Conservation (phyloP, 441 rosid genomes). For the Pelargonium australe region DNA sequence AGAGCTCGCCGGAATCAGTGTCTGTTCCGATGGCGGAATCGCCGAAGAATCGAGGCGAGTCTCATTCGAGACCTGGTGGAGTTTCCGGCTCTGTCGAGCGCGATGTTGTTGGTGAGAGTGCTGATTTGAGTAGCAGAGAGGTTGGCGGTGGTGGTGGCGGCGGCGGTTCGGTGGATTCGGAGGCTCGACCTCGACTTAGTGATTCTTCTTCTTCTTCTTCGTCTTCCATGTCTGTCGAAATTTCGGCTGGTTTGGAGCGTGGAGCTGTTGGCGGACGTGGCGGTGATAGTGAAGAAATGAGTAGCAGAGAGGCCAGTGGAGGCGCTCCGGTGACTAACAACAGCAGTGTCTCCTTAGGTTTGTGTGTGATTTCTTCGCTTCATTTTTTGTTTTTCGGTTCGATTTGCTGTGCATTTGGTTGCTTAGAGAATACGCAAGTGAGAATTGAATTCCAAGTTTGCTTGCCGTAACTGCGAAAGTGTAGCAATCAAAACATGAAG, state of each 20-base stretch:
- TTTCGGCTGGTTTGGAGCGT: background rate
- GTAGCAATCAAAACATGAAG: too few relatives aligned
- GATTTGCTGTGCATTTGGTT: background rate
- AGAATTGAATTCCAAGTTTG: too few relatives aligned
- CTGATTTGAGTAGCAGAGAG: background rate
- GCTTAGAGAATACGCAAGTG: background rate
- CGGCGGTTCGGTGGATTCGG: background rate
- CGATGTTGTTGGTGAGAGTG: background rate
- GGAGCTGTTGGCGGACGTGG: background rate
- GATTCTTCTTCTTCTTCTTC: background rate
- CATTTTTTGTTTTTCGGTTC: background rate
- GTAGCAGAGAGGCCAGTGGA: background rate
- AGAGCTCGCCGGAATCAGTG: constrained; percentile 5
- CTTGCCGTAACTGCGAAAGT: too few relatives aligned
- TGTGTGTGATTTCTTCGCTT: background rate
- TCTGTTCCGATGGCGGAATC: constrained; percentile 8
- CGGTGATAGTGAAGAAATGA: background rate
- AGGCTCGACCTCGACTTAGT: background rate
- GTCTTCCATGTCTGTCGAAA: background rate
- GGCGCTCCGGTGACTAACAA: constrained; percentile 1
- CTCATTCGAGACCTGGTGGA: background rate
- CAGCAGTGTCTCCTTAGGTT: background rate
- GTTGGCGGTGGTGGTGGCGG: background rate
- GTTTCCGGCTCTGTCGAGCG: background rate
- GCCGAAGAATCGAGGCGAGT: background rate